Percentiles rank a stretch among this genome's conserved stretches.
These are phyloP conservation scores for Plasmodium falciparum DNA, from an alignment of 169 alveolate genomes.

Conservation along the genomic window DNA sequence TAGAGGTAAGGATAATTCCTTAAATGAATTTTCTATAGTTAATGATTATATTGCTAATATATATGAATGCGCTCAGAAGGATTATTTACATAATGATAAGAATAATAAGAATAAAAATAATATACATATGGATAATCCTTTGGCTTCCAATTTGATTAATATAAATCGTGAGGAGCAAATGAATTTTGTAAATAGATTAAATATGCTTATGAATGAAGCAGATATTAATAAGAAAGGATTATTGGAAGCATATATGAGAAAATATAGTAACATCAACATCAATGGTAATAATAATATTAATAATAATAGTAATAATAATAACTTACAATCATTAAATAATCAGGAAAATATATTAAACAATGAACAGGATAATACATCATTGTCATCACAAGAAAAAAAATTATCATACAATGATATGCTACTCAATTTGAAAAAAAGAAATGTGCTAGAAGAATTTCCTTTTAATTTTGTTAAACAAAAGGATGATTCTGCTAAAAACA, in stretches of 20 bases:
- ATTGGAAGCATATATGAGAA: too few species aligned
- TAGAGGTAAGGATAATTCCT: background rate
- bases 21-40: conserved; percentile 1
- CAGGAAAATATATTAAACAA: background rate
- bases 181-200: background rate
- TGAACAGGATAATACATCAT: background rate
- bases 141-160: conserved; percentile 15
- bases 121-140: background rate
- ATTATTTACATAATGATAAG: too few species aligned
- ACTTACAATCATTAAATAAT: background rate
- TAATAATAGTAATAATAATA: background rate
- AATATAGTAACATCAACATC: too few species aligned
- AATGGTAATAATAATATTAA: background rate
- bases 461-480: conserved; percentile 19
- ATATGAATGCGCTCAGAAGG: conserved; percentile 7
- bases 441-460: conserved; percentile 2
- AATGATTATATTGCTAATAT: background rate
- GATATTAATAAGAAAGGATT: too few species aligned
- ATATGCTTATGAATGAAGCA: too few species aligned
- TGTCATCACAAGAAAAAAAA: background rate
- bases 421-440: background rate
- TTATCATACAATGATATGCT: conserved; percentile 7
- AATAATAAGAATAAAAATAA: conserved; percentile 13
- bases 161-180: background rate
- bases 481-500: background rate